A percentile compares a stretch with the other conserved stretches of the same genome.
Evolutionary conservation across 352 stramenopile genomes (phyloP).

Genomic region (Plasmopara halstedii): DNA sequence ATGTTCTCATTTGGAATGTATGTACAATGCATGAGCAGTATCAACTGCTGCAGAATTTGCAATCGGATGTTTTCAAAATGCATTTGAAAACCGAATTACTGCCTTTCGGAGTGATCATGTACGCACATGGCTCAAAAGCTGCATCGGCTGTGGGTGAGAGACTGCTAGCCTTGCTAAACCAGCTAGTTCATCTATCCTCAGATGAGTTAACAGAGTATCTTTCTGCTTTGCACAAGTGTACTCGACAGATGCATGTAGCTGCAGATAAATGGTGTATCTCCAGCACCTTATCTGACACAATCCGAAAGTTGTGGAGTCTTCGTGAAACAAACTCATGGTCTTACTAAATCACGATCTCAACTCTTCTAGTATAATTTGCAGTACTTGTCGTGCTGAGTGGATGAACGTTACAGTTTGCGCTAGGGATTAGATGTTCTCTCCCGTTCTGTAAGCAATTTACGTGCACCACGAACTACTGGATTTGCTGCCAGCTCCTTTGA

Average conservation of each 20-base stretch:
- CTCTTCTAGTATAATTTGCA: too few species aligned
- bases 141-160: slow-evolving; percentile 16
- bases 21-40: slow-evolving; percentile 17
- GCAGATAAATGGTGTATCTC: slow-evolving; percentile 12
- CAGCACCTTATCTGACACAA: slow-evolving; percentile 4
- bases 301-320: slow-evolving; percentile 23
- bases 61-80: neutral
- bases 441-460: too few species aligned
- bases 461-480: too few species aligned
- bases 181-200: slow-evolving; percentile 1
- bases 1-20: slow-evolving; percentile 18
- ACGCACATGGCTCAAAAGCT: slow-evolving; percentile 8
- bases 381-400: too few species aligned
- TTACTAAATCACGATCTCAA: neutral
- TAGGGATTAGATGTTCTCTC: too few species aligned
- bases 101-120: slow-evolving; percentile 21
- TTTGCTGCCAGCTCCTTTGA: too few species aligned
- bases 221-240: slow-evolving; percentile 8
- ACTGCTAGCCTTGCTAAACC: slow-evolving; percentile 10
- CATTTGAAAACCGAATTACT: slow-evolving; percentile 4
- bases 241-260: slow-evolving; percentile 19
- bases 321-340: neutral
- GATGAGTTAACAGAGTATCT: slow-evolving; percentile 7
- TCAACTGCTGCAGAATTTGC: slow-evolving; percentile 3
- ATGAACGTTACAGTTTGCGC: too few species aligned